Percentiles rank a stretch among this genome's conserved stretches.
Conservation (phyloP, 495 filamentous ascomycete genomes). For the Xylaria sp. region DNA sequence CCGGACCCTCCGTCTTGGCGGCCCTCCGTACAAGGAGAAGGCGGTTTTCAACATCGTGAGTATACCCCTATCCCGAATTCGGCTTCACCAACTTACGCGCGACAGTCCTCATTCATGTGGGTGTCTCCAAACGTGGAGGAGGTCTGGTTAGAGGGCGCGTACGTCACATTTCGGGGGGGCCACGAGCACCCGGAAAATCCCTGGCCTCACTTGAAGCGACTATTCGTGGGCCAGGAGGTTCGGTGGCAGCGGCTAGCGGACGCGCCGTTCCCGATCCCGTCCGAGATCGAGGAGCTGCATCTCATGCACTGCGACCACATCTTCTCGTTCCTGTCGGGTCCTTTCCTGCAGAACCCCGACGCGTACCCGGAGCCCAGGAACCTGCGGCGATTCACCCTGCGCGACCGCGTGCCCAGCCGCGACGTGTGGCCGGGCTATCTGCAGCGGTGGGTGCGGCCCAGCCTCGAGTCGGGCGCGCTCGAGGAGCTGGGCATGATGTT, state of each 20-base stretch:
- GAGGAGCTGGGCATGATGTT: slow-evolving; percentile 33
- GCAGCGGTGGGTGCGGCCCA: slow-evolving; percentile 28
- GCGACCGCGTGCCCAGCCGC: not conserved
- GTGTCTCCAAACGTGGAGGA: slow-evolving; percentile 35
- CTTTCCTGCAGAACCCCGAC: not conserved
- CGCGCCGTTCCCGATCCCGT: slow-evolving; percentile 7
- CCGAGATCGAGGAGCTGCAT: slow-evolving; percentile 33
- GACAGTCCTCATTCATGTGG: slow-evolving; percentile 22
- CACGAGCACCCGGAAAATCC: not conserved
- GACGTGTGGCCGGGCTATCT: not conserved
- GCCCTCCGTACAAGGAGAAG: slow-evolving; percentile 20
- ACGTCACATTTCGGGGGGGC: not conserved
- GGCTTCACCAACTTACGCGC: slow-evolving; percentile 21
- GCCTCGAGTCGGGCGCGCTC: slow-evolving; percentile 37
- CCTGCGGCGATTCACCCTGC: slow-evolving; percentile 18
- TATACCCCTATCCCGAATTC: not conserved
- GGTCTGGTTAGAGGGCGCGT: slow-evolving; percentile 30
- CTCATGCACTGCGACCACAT: slow-evolving; percentile 20
- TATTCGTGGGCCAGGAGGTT: slow-evolving; percentile 30
- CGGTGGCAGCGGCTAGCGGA: not conserved
- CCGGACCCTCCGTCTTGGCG: slow-evolving; percentile 28
- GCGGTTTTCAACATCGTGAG: not conserved
- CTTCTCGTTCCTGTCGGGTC: not conserved
- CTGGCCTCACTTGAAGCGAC: slow-evolving; percentile 31
- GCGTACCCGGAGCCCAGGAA: not conserved